A percentile compares a stretch with the other conserved stretches of the same genome.
Evolutionary conservation across 2,329 filamentous ascomycete genomes (phyloP).

Genomic region (Acrodontium crateriforme): DNA sequence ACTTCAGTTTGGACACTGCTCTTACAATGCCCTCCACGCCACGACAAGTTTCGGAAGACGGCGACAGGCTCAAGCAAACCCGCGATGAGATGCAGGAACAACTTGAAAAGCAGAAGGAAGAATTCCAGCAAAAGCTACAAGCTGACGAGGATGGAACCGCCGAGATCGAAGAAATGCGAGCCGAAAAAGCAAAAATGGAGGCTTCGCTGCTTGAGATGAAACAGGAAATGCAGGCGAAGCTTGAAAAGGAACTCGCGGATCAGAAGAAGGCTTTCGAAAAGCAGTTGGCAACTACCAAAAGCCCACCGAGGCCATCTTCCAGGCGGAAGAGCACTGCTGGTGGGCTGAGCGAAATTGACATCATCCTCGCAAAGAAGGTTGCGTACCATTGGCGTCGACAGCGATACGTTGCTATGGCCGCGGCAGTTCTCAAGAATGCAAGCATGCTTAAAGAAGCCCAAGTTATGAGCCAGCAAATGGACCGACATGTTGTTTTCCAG

Average conservation of each 20-base stretch:
- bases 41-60: conserved; percentile 62
- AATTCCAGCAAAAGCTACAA: conserved; percentile 66
- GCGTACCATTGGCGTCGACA: conserved; percentile 67
- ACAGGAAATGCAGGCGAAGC: conserved; percentile 75
- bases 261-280: conserved; percentile 78
- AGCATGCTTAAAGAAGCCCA: conserved; percentile 87
- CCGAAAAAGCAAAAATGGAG: conserved; percentile 76
- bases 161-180: conserved; percentile 70
- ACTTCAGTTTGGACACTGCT: conserved; percentile 86
- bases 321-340: conserved; percentile 31
- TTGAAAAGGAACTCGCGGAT: conserved; percentile 64
- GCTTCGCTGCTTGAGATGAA: conserved; percentile 64
- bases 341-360: conserved; percentile 57
- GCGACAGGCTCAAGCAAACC: conserved; percentile 59
- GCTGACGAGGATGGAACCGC: conserved; percentile 59
- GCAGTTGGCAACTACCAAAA: conserved; percentile 61
- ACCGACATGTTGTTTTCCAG: conserved; percentile 85
- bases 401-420: conserved; percentile 87
- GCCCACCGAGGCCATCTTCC: too few species aligned
- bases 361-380: conserved; percentile 52
- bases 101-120: conserved; percentile 70
- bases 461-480: conserved; percentile 93
- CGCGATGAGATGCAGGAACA: conserved; percentile 74
- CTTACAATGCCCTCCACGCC: conserved; percentile 92
- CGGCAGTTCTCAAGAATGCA: conserved; percentile 77